Evolutionary conservation across 129 eudicot genomes (phyloP).

Genomic region (Arctium minus): DNA sequence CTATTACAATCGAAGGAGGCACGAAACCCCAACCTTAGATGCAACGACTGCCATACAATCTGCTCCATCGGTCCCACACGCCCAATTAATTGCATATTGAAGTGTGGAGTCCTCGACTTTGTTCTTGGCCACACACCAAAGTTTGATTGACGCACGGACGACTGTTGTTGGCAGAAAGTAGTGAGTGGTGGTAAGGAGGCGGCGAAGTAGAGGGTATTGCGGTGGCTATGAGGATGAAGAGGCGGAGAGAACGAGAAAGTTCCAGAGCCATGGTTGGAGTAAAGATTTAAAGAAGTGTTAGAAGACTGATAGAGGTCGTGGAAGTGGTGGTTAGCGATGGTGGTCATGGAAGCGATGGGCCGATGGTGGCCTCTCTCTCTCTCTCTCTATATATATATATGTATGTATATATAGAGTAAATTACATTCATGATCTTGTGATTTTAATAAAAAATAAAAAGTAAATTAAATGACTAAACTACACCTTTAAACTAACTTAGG

Average conservation of each 20-base stretch:
- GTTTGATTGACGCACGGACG: too few relatives aligned
- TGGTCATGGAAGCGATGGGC: too few relatives aligned
- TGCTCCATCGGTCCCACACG: constrained; percentile 76
- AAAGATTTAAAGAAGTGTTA: background rate
- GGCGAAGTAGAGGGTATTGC: constrained; percentile 2
- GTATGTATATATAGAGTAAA: too few relatives aligned
- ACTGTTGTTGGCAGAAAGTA: background rate
- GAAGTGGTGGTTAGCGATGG: too few relatives aligned
- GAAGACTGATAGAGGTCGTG: background rate
- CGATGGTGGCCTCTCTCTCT: too few relatives aligned
- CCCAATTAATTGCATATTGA: constrained; percentile 76
- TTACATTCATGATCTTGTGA: too few relatives aligned
- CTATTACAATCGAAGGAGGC: too few relatives aligned
- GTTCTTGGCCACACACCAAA: constrained; percentile 97
- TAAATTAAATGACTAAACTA: too few relatives aligned
- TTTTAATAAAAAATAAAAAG: too few relatives aligned
- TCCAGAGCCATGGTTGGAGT: constrained; percentile 11
- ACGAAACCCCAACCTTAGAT: too few relatives aligned
- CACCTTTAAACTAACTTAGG: too few relatives aligned
- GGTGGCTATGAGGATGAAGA: constrained; percentile 20
- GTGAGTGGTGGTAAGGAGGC: background rate
- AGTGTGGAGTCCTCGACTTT: constrained; percentile 80
- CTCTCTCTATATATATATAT: too few relatives aligned
- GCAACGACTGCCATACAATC: constrained; percentile 50
- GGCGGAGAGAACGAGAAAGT: constrained; percentile 10